Percentiles rank a stretch among this genome's conserved stretches.
Evolutionary conservation across 352 stramenopile species (phyloP).

Genomic region (Globisporangium alternatum): DNA sequence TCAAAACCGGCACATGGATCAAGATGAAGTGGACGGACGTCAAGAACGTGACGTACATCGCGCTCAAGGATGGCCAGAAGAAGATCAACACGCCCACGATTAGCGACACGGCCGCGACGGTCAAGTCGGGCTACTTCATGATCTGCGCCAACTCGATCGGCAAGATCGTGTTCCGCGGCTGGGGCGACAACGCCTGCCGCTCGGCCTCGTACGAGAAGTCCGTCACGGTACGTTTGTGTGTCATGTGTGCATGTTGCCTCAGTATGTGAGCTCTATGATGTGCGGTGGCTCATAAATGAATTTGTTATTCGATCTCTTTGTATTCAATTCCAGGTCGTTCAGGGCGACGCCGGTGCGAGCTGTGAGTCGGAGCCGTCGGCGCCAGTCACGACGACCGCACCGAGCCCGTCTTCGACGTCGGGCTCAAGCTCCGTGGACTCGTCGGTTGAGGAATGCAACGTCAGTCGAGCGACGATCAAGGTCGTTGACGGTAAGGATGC

Average conservation of each 20-base stretch:
- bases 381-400: conserved; percentile 6
- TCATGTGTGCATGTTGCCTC: not conserved
- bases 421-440: conserved; percentile 19
- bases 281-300: too few species aligned
- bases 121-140: conserved; percentile 50
- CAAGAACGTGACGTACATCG: conserved; percentile 66
- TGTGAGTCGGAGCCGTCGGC: conserved; percentile 13
- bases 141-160: conserved; percentile 58
- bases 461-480: conserved; percentile 48
- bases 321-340: not conserved
- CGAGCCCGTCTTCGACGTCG: conserved; percentile 10
- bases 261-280: too few species aligned
- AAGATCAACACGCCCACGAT: conserved; percentile 44
- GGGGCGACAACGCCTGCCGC: conserved; percentile 48
- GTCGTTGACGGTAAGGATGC: conserved; percentile 25
- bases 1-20: conserved; percentile 52
- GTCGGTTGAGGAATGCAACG: conserved; percentile 40
- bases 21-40: conserved; percentile 51
- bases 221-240: conserved; percentile 29
- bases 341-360: conserved; percentile 11
- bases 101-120: conserved; percentile 27
- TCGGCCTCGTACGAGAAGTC: conserved; percentile 48
- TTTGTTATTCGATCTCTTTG: not conserved
- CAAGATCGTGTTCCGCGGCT: conserved; percentile 61
- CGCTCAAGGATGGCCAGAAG: conserved; percentile 63